These are phyloP conservation scores for Penicillium goetzii DNA, from an alignment of 495 filamentous ascomycete species.

Conservation along the genomic window DNA sequence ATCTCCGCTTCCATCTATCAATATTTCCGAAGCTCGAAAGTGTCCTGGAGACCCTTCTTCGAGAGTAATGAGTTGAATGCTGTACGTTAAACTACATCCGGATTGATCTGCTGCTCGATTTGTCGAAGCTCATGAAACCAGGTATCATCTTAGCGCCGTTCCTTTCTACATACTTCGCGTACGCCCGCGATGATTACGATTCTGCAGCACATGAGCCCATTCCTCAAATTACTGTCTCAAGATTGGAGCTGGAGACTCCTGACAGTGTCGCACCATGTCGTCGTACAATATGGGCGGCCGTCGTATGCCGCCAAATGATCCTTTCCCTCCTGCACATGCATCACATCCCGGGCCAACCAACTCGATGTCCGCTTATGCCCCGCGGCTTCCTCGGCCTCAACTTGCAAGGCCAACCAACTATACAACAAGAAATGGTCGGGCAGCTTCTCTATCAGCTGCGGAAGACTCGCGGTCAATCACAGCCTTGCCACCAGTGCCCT, in stretches of 20 bases:
- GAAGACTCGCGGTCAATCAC: conserved; percentile 33
- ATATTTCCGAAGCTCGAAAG: conserved; percentile 14
- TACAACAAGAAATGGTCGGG: conserved; percentile 30
- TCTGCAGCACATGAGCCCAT: conserved; percentile 29
- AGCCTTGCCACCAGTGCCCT: conserved; percentile 28
- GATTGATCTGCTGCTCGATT: neutral
- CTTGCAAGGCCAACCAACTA: conserved; percentile 34
- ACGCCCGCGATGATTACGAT: conserved; percentile 43
- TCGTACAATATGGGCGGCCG: conserved; percentile 44
- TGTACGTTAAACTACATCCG: neutral
- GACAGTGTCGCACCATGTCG: conserved; percentile 40
- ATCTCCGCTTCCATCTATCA: conserved; percentile 20
- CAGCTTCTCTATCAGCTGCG: conserved; percentile 37
- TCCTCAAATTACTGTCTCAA: conserved; percentile 34
- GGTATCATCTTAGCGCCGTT: conserved; percentile 7
- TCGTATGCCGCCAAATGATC: conserved; percentile 39
- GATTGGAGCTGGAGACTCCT: conserved; percentile 34
- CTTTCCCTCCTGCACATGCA: conserved; percentile 31
- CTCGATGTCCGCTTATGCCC: conserved; percentile 19
- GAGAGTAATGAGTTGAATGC: conserved; percentile 22
- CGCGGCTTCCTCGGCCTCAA: conserved; percentile 31
- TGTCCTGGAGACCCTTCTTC: conserved; percentile 18
- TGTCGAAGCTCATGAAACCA: conserved; percentile 13
- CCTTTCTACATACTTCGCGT: conserved; percentile 10
- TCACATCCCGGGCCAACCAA: conserved; percentile 30